phyloP scores from a whole-genome alignment of 441 rosid genomes.

The Bocquillonia castaneifolia region DNA sequence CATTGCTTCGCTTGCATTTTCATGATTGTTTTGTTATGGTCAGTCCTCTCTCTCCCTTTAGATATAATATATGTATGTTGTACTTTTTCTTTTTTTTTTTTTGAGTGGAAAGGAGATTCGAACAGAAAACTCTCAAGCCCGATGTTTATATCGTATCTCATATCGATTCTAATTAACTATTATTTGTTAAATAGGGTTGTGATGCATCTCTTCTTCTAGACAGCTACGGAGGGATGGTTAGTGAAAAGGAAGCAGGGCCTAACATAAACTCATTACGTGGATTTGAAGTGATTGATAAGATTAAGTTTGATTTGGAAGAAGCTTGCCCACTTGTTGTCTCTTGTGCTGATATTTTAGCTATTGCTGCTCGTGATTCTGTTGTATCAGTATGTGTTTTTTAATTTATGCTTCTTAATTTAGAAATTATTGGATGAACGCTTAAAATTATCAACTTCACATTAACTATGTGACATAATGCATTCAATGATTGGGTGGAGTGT shows the following conservation, averaged over 20 bases:
- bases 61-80: not conserved
- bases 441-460: too few relatives aligned
- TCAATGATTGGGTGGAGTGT: too few relatives aligned
- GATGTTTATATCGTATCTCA: too few relatives aligned
- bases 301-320: conserved; percentile 60
- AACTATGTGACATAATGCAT: too few relatives aligned
- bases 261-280: conserved; percentile 61
- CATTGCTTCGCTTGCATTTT: conserved; percentile 73
- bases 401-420: too few relatives aligned
- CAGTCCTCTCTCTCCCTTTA: not conserved
- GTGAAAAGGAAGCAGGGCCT: conserved; percentile 70
- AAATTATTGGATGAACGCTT: too few relatives aligned
- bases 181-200: conserved; percentile 50
- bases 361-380: conserved; percentile 75
- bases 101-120: not conserved
- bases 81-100: not conserved
- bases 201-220: conserved; percentile 75
- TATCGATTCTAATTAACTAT: too few relatives aligned
- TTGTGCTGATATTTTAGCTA: conserved; percentile 66
- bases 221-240: conserved; percentile 49
- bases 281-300: conserved; percentile 64
- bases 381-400: conserved; percentile 29
- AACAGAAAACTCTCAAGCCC: not conserved
- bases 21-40: conserved; percentile 90
- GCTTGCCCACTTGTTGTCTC: conserved; percentile 74